Base-by-base conservation (phyloP, 306 rosid species). In the Trifolium fragiferum region DNA sequence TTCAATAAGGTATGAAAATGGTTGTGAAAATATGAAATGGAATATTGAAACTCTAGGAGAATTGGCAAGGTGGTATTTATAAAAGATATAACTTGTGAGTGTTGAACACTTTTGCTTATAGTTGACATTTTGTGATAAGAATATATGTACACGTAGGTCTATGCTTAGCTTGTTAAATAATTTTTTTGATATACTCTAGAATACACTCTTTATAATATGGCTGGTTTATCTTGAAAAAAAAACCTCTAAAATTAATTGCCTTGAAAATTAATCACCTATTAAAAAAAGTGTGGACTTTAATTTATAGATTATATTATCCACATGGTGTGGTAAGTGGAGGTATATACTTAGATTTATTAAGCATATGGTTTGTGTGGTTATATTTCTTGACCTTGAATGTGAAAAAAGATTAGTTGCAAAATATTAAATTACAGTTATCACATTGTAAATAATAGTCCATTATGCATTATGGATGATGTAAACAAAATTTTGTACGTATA, bases 71-170 rank as follows among this genome's bases (percentile, higher is more conserved):
- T 54, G 55, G 83, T 81, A 85, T 85, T 50, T 89, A 89, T 86
- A 86, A 69, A 73, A 67, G 30, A 35, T 9, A 13, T 72, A 57
- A 78, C 68, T 66, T 68, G 66, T 63, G 76, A 59, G 83, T 79
- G 77, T 66, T 55, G 73, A 50, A 55, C 83, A 84, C 79, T 76
- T 37, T 16, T 51, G 58, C 12, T 20, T 47, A 66, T 80, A 54
- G 83, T 85, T 85, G 86, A 85, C 91, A 59, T 67, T 79, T 86
- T 66, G 44, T 14, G 68, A 61, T 27, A 66, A 43, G 72, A 66
- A 43, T 66, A n/a, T n/a, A 30, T 10, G 19, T 43, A 64, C 37
- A 12, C 55, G 53, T 40, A 66, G 70, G 32, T 8, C 57, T 33
- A 30, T 30, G 21, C 64, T 66, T 78, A 32, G 21, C 64, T 66